Percentiles rank a stretch among this genome's conserved stretches.
phyloP scores from a whole-genome alignment of 257 asterid genomes.

The Fraxinus quadrangulata region DNA sequence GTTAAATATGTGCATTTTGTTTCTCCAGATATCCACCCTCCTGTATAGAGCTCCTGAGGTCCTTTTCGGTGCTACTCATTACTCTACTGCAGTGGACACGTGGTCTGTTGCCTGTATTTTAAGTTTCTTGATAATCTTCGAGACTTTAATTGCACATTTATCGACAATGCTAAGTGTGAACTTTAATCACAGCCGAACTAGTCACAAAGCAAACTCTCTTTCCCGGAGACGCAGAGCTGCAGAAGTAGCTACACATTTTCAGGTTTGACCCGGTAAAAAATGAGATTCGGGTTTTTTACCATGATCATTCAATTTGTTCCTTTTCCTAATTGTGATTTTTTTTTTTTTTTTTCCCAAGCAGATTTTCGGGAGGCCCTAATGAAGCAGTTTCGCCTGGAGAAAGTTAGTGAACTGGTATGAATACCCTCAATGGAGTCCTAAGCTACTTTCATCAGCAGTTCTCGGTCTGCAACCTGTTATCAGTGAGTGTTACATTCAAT shows the following conservation, averaged over 20 bases:
- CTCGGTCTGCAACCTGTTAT: slow-evolving; percentile 73
- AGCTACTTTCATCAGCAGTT: slow-evolving; percentile 71
- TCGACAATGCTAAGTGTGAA: background rate
- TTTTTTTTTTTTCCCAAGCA: background rate
- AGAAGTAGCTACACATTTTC: slow-evolving; percentile 95
- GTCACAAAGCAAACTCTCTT: slow-evolving; percentile 84
- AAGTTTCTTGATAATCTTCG: background rate
- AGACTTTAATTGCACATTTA: background rate
- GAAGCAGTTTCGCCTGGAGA: slow-evolving; percentile 91
- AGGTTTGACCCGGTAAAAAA: slow-evolving; percentile 2
- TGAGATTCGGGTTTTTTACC: background rate
- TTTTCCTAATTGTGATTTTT: background rate
- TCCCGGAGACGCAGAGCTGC: slow-evolving; percentile 94
- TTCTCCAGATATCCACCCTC: slow-evolving; percentile 79
- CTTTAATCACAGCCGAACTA: slow-evolving; percentile 66
- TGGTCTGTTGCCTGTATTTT: slow-evolving; percentile 99
- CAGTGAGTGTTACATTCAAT: slow-evolving; percentile 41
- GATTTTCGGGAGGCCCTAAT: slow-evolving; percentile 89
- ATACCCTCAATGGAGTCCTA: slow-evolving; percentile 90
- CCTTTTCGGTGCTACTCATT: slow-evolving; percentile 89
- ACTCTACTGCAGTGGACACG: slow-evolving; percentile 93
- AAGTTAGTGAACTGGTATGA: slow-evolving; percentile 93
- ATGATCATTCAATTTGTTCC: background rate
- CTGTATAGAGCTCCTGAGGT: slow-evolving; percentile 99
- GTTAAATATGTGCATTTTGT: background rate